Percentiles rank a stretch among this genome's conserved stretches.
These are phyloP conservation scores for Arthrobotrys conoides DNA, from an alignment of 2,329 filamentous ascomycete genomes.

Conservation along the genomic window DNA sequence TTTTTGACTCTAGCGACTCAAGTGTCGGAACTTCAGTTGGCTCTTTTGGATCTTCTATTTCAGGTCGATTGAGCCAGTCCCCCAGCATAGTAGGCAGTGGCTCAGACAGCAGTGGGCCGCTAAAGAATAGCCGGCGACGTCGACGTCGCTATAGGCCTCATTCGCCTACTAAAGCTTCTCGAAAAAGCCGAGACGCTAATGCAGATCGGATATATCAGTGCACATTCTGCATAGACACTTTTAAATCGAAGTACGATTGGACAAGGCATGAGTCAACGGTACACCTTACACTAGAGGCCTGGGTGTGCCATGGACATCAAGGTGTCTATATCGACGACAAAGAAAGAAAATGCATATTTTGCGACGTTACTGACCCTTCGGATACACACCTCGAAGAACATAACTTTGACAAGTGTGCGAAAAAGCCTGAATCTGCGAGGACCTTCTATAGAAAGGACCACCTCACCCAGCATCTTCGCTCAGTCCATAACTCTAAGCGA, in stretches of 20 bases:
- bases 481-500: constrained; percentile 76
- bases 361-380: constrained; percentile 72
- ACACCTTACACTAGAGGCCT: constrained; percentile 76
- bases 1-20: constrained; percentile 20
- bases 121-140: constrained; percentile 2
- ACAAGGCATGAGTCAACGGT: constrained; percentile 79
- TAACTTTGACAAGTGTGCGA: constrained; percentile 76
- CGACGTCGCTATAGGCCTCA: constrained; percentile 10
- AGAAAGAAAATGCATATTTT: constrained; percentile 74
- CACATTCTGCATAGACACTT: constrained; percentile 78
- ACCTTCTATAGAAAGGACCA: constrained; percentile 79
- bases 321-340: constrained; percentile 75
- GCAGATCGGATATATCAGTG: constrained; percentile 72
- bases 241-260: constrained; percentile 79
- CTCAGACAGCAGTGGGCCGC: constrained; percentile 8
- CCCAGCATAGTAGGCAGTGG: constrained; percentile 23
- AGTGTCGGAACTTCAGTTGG: neutral
- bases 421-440: constrained; percentile 75
- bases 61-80: constrained; percentile 1
- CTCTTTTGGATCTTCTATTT: constrained; percentile 4
- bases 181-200: neutral
- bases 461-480: constrained; percentile 76
- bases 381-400: constrained; percentile 74
- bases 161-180: constrained; percentile 10
- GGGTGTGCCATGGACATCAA: constrained; percentile 71